These are phyloP conservation scores for Nemania sp. DNA, from an alignment of 2,329 filamentous ascomycete genomes.

Conservation along the genomic window DNA sequence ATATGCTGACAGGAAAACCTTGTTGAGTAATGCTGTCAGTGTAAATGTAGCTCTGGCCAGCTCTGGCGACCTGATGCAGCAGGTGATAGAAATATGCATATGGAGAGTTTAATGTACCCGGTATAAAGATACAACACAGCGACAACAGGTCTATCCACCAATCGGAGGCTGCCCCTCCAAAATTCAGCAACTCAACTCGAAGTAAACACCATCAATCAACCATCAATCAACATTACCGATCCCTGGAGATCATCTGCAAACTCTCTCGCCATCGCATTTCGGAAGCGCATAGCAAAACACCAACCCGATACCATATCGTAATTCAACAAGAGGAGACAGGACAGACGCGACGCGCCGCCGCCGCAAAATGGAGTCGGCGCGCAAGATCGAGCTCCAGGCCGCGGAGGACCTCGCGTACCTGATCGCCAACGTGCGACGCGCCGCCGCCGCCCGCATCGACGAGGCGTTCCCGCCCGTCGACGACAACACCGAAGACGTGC, in stretches of 20 bases:
- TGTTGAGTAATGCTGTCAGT: no score
- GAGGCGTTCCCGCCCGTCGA: slow-evolving; percentile 69
- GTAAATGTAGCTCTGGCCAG: no score
- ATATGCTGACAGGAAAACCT: no score
- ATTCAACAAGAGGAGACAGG: neutral
- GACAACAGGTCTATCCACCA: slow-evolving; percentile 19
- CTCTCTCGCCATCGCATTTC: no score
- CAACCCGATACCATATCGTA: neutral
- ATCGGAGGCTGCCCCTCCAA: slow-evolving; percentile 27
- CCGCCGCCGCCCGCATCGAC: slow-evolving; percentile 68
- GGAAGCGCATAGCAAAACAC: neutral
- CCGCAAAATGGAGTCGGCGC: slow-evolving; percentile 49
- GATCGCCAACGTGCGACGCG: slow-evolving; percentile 68
- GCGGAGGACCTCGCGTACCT: slow-evolving; percentile 73
- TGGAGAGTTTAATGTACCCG: neutral
- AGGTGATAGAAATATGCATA: slow-evolving; percentile 4
- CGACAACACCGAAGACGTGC: slow-evolving; percentile 58
- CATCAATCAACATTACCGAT: neutral
- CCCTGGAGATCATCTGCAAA: no score
- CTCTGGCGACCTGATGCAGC: no score
- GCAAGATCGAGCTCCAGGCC: slow-evolving; percentile 80
- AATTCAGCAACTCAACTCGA: neutral
- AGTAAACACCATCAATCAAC: slow-evolving; percentile 10
- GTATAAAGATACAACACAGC: slow-evolving; percentile 17
- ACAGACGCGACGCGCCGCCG: no score